phyloP scores from a whole-genome alignment of 176 grass and related monocot species.

The Eremochloa ophiuroides region DNA sequence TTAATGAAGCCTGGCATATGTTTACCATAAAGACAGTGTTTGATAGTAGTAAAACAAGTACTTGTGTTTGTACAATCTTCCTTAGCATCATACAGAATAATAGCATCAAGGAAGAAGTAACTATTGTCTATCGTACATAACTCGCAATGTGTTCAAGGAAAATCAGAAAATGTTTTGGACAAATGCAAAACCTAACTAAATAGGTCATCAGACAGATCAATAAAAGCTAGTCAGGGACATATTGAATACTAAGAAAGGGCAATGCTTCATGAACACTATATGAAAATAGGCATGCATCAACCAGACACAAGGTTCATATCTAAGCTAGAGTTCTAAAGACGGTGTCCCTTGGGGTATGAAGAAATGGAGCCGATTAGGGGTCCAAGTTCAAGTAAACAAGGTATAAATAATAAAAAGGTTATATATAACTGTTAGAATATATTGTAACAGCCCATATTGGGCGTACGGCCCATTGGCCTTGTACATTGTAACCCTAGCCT shows the following conservation, averaged over 20 bases:
- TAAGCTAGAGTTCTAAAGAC: neutral
- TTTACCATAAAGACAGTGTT: neutral
- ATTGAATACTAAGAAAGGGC: slow-evolving; percentile 11
- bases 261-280: slow-evolving; percentile 7
- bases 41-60: neutral
- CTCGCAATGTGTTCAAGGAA: neutral
- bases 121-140: neutral
- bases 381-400: slow-evolving; percentile 15
- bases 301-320: neutral
- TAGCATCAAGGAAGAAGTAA: neutral
- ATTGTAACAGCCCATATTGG: no score
- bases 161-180: neutral
- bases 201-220: neutral
- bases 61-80: neutral
- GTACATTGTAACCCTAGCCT: no score
- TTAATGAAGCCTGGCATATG: neutral
- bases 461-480: no score
- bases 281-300: slow-evolving; percentile 13
- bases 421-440: no score
- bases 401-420: neutral
- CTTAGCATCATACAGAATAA: neutral
- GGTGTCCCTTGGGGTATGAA: no score
- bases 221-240: neutral
- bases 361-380: neutral
- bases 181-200: slow-evolving; percentile 3